Evolutionary conservation across 2,329 filamentous ascomycete genomes (phyloP).

Genomic region (Fusarium sp.): DNA sequence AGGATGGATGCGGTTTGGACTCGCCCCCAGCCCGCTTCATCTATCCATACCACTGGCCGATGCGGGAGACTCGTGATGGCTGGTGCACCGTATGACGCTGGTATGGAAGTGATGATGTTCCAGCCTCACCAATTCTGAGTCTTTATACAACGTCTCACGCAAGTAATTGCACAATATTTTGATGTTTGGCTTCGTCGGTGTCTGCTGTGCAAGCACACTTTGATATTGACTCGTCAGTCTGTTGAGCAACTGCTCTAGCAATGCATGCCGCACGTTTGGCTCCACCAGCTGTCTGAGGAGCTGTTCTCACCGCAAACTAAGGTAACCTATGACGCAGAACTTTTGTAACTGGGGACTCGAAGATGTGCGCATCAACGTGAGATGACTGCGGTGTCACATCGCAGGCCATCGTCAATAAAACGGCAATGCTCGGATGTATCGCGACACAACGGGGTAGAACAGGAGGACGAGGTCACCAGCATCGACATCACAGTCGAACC

Average conservation of each 20-base stretch:
- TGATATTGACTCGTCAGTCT: conserved; percentile 23
- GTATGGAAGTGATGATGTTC: too few relatives aligned
- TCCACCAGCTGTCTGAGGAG: conserved; percentile 1
- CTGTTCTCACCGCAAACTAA: conserved; percentile 39
- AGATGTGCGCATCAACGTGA: conserved; percentile 1
- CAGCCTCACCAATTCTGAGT: too few relatives aligned
- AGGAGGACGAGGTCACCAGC: conserved; percentile 6
- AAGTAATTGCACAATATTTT: background rate
- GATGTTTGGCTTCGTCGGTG: background rate
- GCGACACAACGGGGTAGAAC: conserved; percentile 4
- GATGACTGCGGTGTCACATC: conserved; percentile 13
- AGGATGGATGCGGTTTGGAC: conserved; percentile 15
- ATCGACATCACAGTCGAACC: conserved; percentile 37
- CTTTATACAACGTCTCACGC: background rate
- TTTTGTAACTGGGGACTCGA: conserved; percentile 18
- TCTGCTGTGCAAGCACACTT: background rate
- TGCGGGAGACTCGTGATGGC: background rate
- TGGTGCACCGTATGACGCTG: background rate
- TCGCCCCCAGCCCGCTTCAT: conserved; percentile 19
- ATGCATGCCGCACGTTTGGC: conserved; percentile 4
- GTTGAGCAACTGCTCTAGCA: background rate
- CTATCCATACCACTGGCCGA: conserved; percentile 1
- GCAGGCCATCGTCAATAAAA: conserved; percentile 1
- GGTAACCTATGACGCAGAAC: conserved; percentile 18
- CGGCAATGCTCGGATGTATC: conserved; percentile 8